These are phyloP conservation scores for Citrullus mucosospermus DNA, from an alignment of 306 rosid species.

Conservation along the genomic window DNA sequence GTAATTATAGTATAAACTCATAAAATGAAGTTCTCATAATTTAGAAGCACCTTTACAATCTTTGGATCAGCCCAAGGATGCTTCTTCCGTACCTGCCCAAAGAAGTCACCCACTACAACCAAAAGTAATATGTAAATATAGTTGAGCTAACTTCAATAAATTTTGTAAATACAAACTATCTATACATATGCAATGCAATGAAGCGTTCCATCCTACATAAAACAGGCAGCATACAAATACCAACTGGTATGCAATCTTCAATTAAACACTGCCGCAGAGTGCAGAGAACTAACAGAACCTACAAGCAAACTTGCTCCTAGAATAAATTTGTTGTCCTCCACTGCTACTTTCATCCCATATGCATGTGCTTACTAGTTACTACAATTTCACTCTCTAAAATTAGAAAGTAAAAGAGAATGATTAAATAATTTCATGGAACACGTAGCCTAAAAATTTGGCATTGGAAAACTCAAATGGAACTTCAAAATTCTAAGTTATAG, in stretches of 20 bases:
- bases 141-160: neutral
- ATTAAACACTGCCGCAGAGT: neutral
- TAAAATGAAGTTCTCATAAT: neutral
- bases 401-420: neutral
- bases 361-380: neutral
- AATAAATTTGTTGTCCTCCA: neutral
- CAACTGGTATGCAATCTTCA: neutral
- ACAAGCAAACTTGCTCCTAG: neutral
- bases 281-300: neutral
- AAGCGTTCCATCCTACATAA: neutral
- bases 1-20: neutral
- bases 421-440: neutral
- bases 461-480: neutral
- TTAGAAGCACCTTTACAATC: conserved; percentile 59
- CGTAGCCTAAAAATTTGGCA: neutral
- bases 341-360: neutral
- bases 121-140: neutral
- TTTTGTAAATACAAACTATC: neutral
- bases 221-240: neutral
- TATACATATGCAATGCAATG: neutral
- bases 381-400: neutral
- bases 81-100: conserved; percentile 71
- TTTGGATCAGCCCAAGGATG: conserved; percentile 97
- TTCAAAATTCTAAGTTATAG: neutral
- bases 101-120: conserved; percentile 71